Conservation (phyloP, 495 filamentous ascomycete species). For the Aspergillus sclerotioniger region DNA sequence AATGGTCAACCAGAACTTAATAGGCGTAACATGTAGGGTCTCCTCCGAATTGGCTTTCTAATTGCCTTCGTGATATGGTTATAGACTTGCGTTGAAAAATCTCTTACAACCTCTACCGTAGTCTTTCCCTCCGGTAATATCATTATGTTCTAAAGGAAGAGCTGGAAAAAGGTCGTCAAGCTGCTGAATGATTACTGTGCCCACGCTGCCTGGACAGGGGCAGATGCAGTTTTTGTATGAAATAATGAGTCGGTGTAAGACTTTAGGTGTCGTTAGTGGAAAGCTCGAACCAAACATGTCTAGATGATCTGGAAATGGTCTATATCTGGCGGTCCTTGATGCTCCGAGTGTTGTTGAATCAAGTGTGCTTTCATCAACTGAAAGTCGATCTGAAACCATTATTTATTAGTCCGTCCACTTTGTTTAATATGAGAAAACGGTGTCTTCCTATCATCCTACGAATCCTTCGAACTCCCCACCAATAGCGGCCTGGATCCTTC, state of each 20-base stretch:
- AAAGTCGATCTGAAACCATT: too few relatives aligned
- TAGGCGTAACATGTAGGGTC: constrained; percentile 10
- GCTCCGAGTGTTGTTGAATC: not conserved
- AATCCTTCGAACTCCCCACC: too few relatives aligned
- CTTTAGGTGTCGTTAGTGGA: not conserved
- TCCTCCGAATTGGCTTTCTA: constrained; percentile 6
- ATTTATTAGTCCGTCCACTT: too few relatives aligned
- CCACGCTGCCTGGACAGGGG: not conserved
- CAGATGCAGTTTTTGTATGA: not conserved
- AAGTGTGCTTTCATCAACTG: too few relatives aligned
- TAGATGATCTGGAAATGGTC: not conserved
- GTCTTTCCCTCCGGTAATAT: constrained; percentile 15
- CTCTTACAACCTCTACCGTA: constrained; percentile 32
- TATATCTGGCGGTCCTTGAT: constrained; percentile 19
- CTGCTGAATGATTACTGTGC: constrained; percentile 3
- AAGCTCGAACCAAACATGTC: not conserved
- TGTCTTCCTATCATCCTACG: too few relatives aligned
- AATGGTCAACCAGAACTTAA: constrained; percentile 27
- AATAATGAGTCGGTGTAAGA: not conserved
- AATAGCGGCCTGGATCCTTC: too few relatives aligned
- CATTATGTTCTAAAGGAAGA: not conserved
- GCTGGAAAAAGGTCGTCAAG: not conserved
- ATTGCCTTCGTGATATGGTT: constrained; percentile 37
- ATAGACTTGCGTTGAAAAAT: constrained; percentile 45
- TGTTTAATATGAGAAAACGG: too few relatives aligned